These are phyloP conservation scores for Halteria grandinella DNA, from an alignment of 73 alveolate genomes.

Conservation along the genomic window DNA sequence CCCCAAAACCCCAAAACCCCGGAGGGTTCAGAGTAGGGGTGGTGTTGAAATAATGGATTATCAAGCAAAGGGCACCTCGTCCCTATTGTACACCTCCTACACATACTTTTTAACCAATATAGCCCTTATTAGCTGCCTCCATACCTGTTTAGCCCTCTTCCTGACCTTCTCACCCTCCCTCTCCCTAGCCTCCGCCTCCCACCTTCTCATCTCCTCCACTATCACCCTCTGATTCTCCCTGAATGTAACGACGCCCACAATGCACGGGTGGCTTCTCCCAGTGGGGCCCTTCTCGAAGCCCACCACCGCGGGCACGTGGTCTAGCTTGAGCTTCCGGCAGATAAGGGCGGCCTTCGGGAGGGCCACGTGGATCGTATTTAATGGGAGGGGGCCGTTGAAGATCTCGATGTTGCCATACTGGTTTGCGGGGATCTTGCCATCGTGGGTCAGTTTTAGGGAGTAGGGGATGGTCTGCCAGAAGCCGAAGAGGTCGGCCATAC, in stretches of 20 bases:
- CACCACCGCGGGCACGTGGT: conserved; percentile 54
- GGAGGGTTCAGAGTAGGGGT: no score
- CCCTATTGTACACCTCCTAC: no score
- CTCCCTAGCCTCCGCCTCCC: background rate
- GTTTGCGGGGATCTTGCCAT: conserved; percentile 66
- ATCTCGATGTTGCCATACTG: conserved; percentile 67
- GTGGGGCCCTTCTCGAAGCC: conserved; percentile 67
- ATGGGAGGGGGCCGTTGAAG: conserved; percentile 52
- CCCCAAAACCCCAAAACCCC: no score
- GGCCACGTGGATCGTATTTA: conserved; percentile 28
- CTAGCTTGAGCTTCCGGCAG: conserved; percentile 43
- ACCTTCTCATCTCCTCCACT: conserved; percentile 6
- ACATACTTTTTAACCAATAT: conserved; percentile 55
- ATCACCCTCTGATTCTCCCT: conserved; percentile 26
- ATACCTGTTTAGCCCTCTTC: conserved; percentile 50
- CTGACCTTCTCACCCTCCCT: conserved; percentile 35
- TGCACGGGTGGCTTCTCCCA: conserved; percentile 60
- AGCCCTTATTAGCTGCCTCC: conserved; percentile 47
- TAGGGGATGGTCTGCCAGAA: conserved; percentile 60
- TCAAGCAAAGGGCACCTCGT: no score
- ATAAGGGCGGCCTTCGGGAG: conserved; percentile 50
- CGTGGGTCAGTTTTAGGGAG: conserved; percentile 46
- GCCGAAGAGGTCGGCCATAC: conserved; percentile 62
- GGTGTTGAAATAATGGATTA: no score
- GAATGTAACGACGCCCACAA: conserved; percentile 56